A percentile compares a stretch with the other conserved stretches of the same genome.
These are phyloP conservation scores for Limnanthes douglasii DNA, from an alignment of 345 rosid genomes.

Conservation along the genomic window DNA sequence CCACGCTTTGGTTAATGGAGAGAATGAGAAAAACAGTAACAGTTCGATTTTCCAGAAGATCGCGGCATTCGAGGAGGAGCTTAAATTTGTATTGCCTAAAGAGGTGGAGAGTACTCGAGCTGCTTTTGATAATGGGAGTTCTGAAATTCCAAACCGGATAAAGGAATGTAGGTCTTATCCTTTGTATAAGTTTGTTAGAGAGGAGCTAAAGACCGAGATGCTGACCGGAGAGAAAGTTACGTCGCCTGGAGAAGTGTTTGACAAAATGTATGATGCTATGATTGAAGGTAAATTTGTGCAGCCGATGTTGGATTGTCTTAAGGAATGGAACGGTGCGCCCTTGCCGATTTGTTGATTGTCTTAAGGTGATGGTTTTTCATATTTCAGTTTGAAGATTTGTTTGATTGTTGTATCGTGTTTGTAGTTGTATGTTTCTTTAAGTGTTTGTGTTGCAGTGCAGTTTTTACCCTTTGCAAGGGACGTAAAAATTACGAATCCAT, in stretches of 20 bases:
- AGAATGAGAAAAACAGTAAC: conserved; percentile 16
- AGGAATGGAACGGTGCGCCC: conserved; percentile 52
- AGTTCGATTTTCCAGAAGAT: conserved; percentile 33
- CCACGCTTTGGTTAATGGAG: conserved; percentile 23
- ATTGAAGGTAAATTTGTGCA: conserved; percentile 32
- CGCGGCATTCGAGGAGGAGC: conserved; percentile 29
- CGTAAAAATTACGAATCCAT: too few relatives aligned
- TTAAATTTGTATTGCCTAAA: conserved; percentile 23
- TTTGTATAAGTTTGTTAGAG: conserved; percentile 34
- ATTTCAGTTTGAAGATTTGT: too few relatives aligned
- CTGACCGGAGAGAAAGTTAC: conserved; percentile 31
- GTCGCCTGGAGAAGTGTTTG: conserved; percentile 50
- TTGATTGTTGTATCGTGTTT: too few relatives aligned
- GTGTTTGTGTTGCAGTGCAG: too few relatives aligned
- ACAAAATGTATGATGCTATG: conserved; percentile 31
- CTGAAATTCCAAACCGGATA: conserved; percentile 26
- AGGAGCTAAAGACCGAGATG: conserved; percentile 18
- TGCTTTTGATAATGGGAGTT: conserved; percentile 24
- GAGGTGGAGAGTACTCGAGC: conserved; percentile 32
- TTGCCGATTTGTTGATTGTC: conserved; percentile 28
- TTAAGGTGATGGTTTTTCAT: too few relatives aligned
- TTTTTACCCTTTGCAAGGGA: too few relatives aligned
- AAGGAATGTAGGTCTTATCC: conserved; percentile 50
- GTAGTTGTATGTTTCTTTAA: too few relatives aligned
- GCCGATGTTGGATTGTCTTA: conserved; percentile 37